phyloP scores from a whole-genome alignment of 805 yeast species.

The Wickerhamiella azyma region DNA sequence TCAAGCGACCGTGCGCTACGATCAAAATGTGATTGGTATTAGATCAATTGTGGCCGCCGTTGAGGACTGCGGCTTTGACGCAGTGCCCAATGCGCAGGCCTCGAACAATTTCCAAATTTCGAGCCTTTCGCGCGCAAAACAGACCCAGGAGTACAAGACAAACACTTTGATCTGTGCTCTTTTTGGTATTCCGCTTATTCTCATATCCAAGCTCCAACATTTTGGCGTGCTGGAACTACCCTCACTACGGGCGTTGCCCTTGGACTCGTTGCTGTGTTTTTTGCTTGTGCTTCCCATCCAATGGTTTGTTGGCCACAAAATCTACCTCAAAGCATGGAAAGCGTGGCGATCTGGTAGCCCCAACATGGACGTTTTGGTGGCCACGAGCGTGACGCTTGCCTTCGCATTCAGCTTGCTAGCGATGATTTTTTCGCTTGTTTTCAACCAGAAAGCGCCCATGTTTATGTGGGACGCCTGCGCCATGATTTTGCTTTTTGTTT shows the following conservation, averaged over 20 bases:
- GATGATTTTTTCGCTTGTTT: conserved; percentile 30
- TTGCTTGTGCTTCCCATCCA: conserved; percentile 46
- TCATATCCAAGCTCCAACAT: conserved; percentile 30
- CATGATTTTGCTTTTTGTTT: conserved; percentile 72
- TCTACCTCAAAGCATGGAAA: conserved; percentile 48
- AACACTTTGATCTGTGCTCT: conserved; percentile 39
- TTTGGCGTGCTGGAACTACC: conserved; percentile 15
- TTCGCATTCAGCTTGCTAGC: conserved; percentile 60
- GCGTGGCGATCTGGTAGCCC: conserved; percentile 57
- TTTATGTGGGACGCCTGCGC: conserved; percentile 69
- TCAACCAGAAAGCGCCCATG: conserved; percentile 13
- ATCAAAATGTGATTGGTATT: conserved; percentile 37
- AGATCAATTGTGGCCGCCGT: conserved; percentile 46
- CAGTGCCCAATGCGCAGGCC: conserved; percentile 31
- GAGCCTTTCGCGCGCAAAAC: conserved; percentile 53
- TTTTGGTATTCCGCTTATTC: conserved; percentile 49
- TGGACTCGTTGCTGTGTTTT: conserved; percentile 51
- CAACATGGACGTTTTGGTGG: conserved; percentile 87
- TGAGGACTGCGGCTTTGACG: conserved; percentile 40
- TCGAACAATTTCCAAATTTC: conserved; percentile 59
- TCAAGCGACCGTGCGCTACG: conserved; percentile 40
- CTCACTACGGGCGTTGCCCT: conserved; percentile 29
- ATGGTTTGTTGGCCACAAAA: conserved; percentile 51
- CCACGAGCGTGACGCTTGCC: conserved; percentile 68
- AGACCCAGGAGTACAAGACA: conserved; percentile 55